phyloP scores from a whole-genome alignment of 2,329 filamentous ascomycete genomes.

The Trematosphaeria pertusa region DNA sequence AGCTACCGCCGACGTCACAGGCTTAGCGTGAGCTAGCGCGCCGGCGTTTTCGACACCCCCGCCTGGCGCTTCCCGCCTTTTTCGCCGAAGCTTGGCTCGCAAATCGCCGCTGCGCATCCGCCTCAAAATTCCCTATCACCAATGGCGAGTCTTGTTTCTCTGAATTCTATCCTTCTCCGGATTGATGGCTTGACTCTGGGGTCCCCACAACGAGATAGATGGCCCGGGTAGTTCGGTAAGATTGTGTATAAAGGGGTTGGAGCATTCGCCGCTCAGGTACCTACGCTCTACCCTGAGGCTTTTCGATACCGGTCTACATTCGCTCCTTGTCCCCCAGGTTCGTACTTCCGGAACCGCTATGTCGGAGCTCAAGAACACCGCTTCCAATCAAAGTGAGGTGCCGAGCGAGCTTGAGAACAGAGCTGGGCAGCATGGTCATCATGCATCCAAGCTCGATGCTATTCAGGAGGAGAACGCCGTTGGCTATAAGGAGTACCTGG shows the following conservation, averaged over 20 bases:
- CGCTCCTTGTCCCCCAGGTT: no score
- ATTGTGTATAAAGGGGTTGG: no score
- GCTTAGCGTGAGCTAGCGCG: no score
- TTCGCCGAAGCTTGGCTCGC: not conserved
- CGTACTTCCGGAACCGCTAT: not conserved
- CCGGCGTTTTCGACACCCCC: not conserved
- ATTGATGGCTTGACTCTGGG: not conserved
- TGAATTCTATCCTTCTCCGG: not conserved
- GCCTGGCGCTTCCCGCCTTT: not conserved
- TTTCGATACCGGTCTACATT: no score
- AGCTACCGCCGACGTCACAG: no score
- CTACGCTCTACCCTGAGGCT: no score
- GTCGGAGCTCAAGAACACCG: constrained; percentile 1
- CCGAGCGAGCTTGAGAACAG: not conserved
- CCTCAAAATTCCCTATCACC: not conserved
- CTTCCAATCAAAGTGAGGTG: not conserved
- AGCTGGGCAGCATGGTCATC: not conserved
- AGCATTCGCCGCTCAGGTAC: no score
- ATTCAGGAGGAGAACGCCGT: constrained; percentile 18
- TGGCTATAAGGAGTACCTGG: constrained; percentile 25
- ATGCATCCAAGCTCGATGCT: constrained; percentile 1
- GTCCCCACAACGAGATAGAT: not conserved
- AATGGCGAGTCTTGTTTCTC: not conserved
- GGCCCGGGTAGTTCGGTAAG: no score
- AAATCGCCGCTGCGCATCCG: not conserved